These are phyloP conservation scores for Talaromyces funiculosus DNA, from an alignment of 2,329 filamentous ascomycete species.

Conservation along the genomic window DNA sequence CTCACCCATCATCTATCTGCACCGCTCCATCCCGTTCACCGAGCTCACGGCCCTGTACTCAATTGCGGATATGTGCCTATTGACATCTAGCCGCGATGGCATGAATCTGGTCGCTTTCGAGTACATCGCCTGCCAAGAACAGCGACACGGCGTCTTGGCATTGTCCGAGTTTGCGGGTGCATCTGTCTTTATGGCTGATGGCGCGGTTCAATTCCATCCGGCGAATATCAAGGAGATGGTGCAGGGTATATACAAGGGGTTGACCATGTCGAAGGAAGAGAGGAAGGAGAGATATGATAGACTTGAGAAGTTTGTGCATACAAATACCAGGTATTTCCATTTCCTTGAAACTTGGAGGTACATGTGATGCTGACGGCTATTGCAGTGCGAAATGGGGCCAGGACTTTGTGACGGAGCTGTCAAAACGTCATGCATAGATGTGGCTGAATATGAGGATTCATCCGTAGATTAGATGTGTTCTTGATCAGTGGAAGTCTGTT, in stretches of 20 bases:
- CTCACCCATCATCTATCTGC: constrained; percentile 93
- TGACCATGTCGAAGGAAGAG: constrained; percentile 80
- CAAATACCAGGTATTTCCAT: constrained; percentile 66
- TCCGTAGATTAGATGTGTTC: not conserved
- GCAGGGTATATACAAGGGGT: constrained; percentile 76
- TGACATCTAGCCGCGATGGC: constrained; percentile 84
- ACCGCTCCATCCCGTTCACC: constrained; percentile 87
- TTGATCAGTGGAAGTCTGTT: not conserved
- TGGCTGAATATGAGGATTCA: not conserved
- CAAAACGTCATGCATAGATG: constrained; percentile 2
- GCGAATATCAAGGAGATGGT: constrained; percentile 93
- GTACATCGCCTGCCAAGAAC: constrained; percentile 85
- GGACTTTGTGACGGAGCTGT: constrained; percentile 11
- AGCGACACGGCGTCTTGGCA: constrained; percentile 84
- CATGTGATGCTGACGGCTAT: not conserved
- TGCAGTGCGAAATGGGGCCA: constrained; percentile 13
- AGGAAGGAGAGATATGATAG: constrained; percentile 75
- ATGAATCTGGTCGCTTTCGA: constrained; percentile 98
- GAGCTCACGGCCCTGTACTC: constrained; percentile 91
- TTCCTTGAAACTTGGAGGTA: not conserved
- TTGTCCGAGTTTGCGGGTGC: constrained; percentile 94
- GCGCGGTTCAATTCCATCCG: constrained; percentile 84
- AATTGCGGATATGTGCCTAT: constrained; percentile 79
- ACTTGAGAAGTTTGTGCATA: constrained; percentile 81
- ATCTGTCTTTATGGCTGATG: constrained; percentile 74